phyloP scores from a whole-genome alignment of 306 rosid genomes.

The Medicago truncatula region MtrunA17r5.0-ANR NC_053047.1:111501-112000 shows the following conservation, averaged over 20 bases:
- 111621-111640: conserved; percentile 11
- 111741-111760: conserved; percentile 14
- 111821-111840: conserved; percentile 7
- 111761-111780: conserved; percentile 19
- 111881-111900: conserved; percentile 6
- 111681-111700: conserved; percentile 21
- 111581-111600: conserved; percentile 10
- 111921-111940: conserved; percentile 24
- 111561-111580: conserved; percentile 2
- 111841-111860: not conserved
- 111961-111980: conserved; percentile 13
- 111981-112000: conserved; percentile 19
- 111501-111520: conserved; percentile 5
- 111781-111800: conserved; percentile 26
- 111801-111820: not conserved
- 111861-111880: not conserved
- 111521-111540: conserved; percentile 17
- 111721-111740: not conserved
- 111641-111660: conserved; percentile 25
- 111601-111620: conserved; percentile 9
- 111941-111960: conserved; percentile 11
- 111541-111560: conserved; percentile 12
- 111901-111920: conserved; percentile 17
- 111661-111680: not conserved
- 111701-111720: conserved; percentile 13